A percentile compares a stretch with the other conserved stretches of the same genome.
Conservation (phyloP, 768 basidiomycete species). For the Guyanaporus albipodus region DNA sequence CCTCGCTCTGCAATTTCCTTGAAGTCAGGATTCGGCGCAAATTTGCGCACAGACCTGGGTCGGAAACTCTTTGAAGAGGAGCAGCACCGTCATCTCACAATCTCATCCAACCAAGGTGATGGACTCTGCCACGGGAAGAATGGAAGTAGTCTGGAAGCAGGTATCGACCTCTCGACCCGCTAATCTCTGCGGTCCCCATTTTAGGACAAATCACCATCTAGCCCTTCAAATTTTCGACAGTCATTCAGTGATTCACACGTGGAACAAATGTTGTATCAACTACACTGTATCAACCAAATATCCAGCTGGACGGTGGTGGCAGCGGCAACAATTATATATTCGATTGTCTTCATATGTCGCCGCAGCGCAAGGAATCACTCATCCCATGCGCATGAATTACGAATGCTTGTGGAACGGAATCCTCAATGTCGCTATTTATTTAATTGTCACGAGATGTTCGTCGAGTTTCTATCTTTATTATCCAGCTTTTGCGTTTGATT, state of each 20-base stretch:
- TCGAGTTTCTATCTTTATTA: slow-evolving; percentile 28
- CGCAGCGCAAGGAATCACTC: slow-evolving; percentile 20
- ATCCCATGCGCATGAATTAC: slow-evolving; percentile 24
- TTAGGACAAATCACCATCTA: slow-evolving; percentile 10
- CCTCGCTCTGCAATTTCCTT: slow-evolving; percentile 30
- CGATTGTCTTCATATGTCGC: slow-evolving; percentile 28
- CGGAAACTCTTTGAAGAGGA: slow-evolving; percentile 70
- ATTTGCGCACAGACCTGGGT: slow-evolving; percentile 60
- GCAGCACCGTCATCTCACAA: slow-evolving; percentile 41
- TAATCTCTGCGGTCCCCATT: slow-evolving; percentile 14
- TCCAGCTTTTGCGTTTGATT: slow-evolving; percentile 19
- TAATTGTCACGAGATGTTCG: slow-evolving; percentile 13
- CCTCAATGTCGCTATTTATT: slow-evolving; percentile 18
- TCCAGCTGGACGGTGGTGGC: slow-evolving; percentile 22
- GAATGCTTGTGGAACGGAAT: slow-evolving; percentile 23
- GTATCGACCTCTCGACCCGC: slow-evolving; percentile 28
- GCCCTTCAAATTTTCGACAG: slow-evolving; percentile 13
- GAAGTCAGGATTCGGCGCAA: slow-evolving; percentile 40
- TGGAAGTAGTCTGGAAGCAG: slow-evolving; percentile 25
- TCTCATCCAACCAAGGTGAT: slow-evolving; percentile 17
- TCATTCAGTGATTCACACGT: slow-evolving; percentile 20
- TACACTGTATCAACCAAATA: slow-evolving; percentile 33
- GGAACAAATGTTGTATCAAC: slow-evolving; percentile 34
- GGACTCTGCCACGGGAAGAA: slow-evolving; percentile 26
- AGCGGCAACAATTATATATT: slow-evolving; percentile 28